phyloP scores from a whole-genome alignment of 2,329 filamentous ascomycete species.

The Pseudocercospora cruenta region DNA sequence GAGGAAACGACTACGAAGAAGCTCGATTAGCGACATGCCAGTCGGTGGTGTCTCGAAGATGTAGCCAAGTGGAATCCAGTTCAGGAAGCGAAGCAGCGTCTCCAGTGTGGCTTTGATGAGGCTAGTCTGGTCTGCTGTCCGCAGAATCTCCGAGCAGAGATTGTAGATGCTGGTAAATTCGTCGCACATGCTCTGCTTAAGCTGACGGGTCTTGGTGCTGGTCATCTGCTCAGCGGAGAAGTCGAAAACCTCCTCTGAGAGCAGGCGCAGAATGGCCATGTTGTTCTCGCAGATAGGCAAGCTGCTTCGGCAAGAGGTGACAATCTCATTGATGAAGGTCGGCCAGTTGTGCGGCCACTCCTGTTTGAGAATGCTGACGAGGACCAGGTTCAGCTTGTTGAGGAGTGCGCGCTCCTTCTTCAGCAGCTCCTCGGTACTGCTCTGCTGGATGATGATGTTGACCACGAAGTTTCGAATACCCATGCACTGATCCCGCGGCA shows the following conservation, averaged over 20 bases:
- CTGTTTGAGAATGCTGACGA: constrained; percentile 97
- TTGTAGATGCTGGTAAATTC: constrained; percentile 99
- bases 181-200: constrained; percentile 98
- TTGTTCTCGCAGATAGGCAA: constrained; percentile 99
- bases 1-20: constrained; percentile 86
- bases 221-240: constrained; percentile 99
- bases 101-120: constrained; percentile 96
- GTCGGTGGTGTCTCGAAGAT: constrained; percentile 87
- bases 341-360: constrained; percentile 99
- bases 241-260: constrained; percentile 98
- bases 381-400: constrained; percentile 97
- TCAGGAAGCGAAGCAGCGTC: constrained; percentile 92
- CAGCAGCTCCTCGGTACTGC: constrained; percentile 84
- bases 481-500: constrained; percentile 93
- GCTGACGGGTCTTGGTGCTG: constrained; percentile 91
- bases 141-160: constrained; percentile 92
- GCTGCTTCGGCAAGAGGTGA: constrained; percentile 91
- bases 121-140: constrained; percentile 82
- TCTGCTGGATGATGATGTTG: constrained; percentile 95
- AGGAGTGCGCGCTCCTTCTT: constrained; percentile 83
- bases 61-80: constrained; percentile 98
- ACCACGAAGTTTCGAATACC: constrained; percentile 99
- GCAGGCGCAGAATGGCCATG: constrained; percentile 93
- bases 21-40: constrained; percentile 76
- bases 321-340: constrained; percentile 99